Evolutionary conservation across 2,329 filamentous ascomycete species (phyloP).

Genomic region (Epichloe aotearoae): DNA sequence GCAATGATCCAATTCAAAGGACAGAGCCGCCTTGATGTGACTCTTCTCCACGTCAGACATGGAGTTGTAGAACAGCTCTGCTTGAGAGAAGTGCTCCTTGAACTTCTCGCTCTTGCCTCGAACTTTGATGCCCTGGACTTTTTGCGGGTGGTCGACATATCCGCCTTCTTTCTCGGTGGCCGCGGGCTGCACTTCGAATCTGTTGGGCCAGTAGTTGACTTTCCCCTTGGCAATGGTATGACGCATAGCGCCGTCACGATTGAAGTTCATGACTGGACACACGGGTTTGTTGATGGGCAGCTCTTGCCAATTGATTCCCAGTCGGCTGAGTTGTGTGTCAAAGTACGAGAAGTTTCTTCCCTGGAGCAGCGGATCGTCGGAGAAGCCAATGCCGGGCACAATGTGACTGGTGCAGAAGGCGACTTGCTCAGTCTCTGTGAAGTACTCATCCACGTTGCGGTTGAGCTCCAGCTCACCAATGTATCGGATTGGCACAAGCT

Average conservation of each 20-base stretch:
- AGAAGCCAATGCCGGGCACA: slow-evolving; percentile 65
- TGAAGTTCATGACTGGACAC: slow-evolving; percentile 62
- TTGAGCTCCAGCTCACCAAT: slow-evolving; percentile 73
- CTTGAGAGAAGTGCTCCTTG: slow-evolving; percentile 63
- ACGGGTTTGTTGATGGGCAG: slow-evolving; percentile 65
- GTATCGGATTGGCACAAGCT: slow-evolving; percentile 59
- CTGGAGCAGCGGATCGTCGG: slow-evolving; percentile 61
- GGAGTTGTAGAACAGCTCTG: slow-evolving; percentile 75
- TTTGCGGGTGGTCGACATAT: slow-evolving; percentile 52
- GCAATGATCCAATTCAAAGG: slow-evolving; percentile 71
- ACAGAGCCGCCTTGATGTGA: slow-evolving; percentile 56
- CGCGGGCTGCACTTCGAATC: slow-evolving; percentile 49
- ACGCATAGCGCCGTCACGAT: slow-evolving; percentile 40
- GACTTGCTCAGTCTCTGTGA: slow-evolving; percentile 69
- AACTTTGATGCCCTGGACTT: slow-evolving; percentile 56
- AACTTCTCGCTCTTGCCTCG: slow-evolving; percentile 61
- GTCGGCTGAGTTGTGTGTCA: slow-evolving; percentile 40
- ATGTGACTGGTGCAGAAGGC: slow-evolving; percentile 74
- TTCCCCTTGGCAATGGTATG: slow-evolving; percentile 6
- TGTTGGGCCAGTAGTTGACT: slow-evolving; percentile 7
- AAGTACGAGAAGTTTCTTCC: slow-evolving; percentile 58
- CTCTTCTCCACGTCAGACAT: slow-evolving; percentile 55
- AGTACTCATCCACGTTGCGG: slow-evolving; percentile 68
- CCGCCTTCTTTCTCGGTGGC: slow-evolving; percentile 48
- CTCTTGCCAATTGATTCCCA: slow-evolving; percentile 65